Conservation (phyloP, 2,329 filamentous ascomycete species). For the Penicillium fuscoglaucum region DNA sequence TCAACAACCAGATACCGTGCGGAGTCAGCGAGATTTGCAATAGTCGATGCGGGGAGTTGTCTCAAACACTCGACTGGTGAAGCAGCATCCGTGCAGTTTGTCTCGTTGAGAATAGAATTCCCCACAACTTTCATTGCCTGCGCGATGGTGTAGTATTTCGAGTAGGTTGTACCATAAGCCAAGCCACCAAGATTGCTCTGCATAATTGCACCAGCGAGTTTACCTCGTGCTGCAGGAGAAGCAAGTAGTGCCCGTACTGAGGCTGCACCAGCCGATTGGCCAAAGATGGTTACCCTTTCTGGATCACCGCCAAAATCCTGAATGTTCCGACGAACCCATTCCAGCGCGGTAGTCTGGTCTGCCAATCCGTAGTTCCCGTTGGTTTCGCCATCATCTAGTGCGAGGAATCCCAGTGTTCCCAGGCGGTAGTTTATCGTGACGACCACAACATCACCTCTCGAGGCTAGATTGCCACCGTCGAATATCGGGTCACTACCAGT, state of each 20-base stretch:
- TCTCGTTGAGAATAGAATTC: slow-evolving; percentile 52
- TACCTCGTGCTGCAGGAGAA: slow-evolving; percentile 20
- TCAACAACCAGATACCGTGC: slow-evolving; percentile 26
- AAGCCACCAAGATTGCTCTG: slow-evolving; percentile 55
- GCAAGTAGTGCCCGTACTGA: slow-evolving; percentile 55
- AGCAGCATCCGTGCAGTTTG: slow-evolving; percentile 53
- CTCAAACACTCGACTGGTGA: slow-evolving; percentile 53
- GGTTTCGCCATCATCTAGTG: slow-evolving; percentile 55
- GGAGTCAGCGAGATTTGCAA: slow-evolving; percentile 9
- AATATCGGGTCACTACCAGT: slow-evolving; percentile 36
- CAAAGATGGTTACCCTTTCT: slow-evolving; percentile 48
- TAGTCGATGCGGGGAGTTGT: slow-evolving; percentile 12
- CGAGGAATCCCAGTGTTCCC: slow-evolving; percentile 59
- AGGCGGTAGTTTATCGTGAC: slow-evolving; percentile 63
- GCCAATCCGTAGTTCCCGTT: slow-evolving; percentile 57
- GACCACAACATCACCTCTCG: slow-evolving; percentile 60
- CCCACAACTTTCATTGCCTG: slow-evolving; percentile 53
- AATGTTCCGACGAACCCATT: slow-evolving; percentile 52
- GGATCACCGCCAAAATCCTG: slow-evolving; percentile 51
- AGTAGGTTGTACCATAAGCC: slow-evolving; percentile 60
- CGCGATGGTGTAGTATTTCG: slow-evolving; percentile 58
- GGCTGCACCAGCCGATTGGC: slow-evolving; percentile 55
- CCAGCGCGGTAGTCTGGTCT: slow-evolving; percentile 53
- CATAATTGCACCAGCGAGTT: slow-evolving; percentile 26
- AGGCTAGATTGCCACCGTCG: slow-evolving; percentile 59